Evolutionary conservation across 148 eudicot genomes (phyloP), one percentile per base, ranked within the genome.

Genomic region (Nepenthes gracilis): DNA sequence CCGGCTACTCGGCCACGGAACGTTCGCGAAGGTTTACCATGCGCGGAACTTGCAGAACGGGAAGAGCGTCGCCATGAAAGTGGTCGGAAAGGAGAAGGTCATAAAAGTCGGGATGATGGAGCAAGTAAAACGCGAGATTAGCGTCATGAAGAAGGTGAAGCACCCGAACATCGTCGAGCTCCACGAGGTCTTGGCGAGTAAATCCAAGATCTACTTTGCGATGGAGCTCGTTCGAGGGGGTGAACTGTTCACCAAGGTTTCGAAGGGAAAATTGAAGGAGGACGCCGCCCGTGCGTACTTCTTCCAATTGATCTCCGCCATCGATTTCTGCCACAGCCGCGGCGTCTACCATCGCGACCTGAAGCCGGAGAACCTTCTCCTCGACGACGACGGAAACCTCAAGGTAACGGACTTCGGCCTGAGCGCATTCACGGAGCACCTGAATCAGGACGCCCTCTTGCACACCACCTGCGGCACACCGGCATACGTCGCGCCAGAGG

Each of bases 181-280:
- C 35, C 77, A 76, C 23, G 92, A 85, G 61, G 87, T 85, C 4
- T 77, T 85, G 83, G 92, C 92, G 1, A 80, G 87, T 9, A 82
- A 77, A 58, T 14, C 72, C 7, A 77, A 67, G 55, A 75, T 85
- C 4, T 82, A 65, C 59, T 63, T 79, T 33, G 74, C 78, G 14
- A 66, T 84, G 81, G 86, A 84, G 59, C 74, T 71, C 51, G 82
- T 77, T 3, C 70, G 65, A 51, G 86, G 90, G 1, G 86, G 90
- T 47, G 86, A 81, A 47, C 75, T 84, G 45, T 81, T 76, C 56
- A 59, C 75, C 45, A 79, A 65, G 64, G 72, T 84, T 34, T 47
- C 58, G 36, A 57, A 68, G 2, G 83, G 89, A 1, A 71, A 50
- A 14, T 55, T 84, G 9, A 59, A 63, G 12, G 84, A 84, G 49